Evolutionary conservation across 306 rosid genomes (phyloP), one percentile per base, ranked within the genome.

Genomic region (Phaseolus lunatus): DNA sequence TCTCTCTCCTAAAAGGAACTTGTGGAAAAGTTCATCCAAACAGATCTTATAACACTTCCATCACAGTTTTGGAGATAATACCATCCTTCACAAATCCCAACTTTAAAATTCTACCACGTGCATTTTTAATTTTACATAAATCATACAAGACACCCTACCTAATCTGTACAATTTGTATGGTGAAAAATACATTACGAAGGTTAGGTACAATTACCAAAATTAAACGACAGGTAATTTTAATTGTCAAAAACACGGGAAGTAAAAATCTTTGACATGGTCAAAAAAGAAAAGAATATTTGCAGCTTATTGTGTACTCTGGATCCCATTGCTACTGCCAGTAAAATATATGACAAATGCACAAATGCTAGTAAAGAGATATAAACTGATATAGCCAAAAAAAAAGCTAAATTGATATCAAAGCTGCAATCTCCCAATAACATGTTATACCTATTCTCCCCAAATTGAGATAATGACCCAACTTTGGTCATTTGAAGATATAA

Each of bases 341-440:
- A 66, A 70, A 72, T 39, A 48, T 23, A 50, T 62, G 52, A 44
- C n/a, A 50, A 59, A 52, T 35, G 72, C 27, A 35, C 49, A 31
- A 56, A 19, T 56, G 35, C 43, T 8, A n/a, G 18, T 15, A 56
- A 20, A 65, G 52, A 57, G n/a, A 29, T 45, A 71, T 11, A 57
- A 57, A 57, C 7, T 4, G 62, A 48, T 72, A 61, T 29, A 69
- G 52, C 43, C 24, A 56, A 22, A 12, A 29, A 71, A 43, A 7
- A 20, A 14, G 45, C 13, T 8, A 52, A 52, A 10, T 13, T 54
- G 35, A 4, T 57, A 31, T 57, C 5, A 9, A 24, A 53, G 3
- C 61, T 22, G 29, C 29, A 20, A 56, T 56, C 63, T 56, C 33
- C 33, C 8, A 57, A 23, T 57, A 56, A 56, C 63, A 56, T 11